A percentile compares a stretch with the other conserved stretches of the same genome.
phyloP scores from a whole-genome alignment of 2,329 filamentous ascomycete genomes.

The Beauveria brongniartii region DNA sequence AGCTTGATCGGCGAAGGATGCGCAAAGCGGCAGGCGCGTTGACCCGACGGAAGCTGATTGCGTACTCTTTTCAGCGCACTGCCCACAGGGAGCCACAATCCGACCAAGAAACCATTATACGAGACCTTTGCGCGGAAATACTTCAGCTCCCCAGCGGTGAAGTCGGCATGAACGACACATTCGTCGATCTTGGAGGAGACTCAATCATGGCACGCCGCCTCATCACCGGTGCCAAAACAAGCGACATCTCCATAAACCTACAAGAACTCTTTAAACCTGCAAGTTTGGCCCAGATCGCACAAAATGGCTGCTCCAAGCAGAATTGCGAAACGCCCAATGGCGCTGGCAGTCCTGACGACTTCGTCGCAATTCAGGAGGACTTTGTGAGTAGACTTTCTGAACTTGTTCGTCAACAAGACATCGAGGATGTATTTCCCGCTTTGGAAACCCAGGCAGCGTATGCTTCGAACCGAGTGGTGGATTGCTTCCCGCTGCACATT shows the following conservation, averaged over 20 bases:
- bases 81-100: not conserved
- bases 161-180: constrained; percentile 2
- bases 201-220: not conserved
- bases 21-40: not conserved
- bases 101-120: not conserved
- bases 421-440: not conserved
- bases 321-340: not conserved
- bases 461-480: not conserved
- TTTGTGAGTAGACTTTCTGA: not conserved
- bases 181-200: constrained; percentile 3
- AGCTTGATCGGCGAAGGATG: constrained; percentile 1
- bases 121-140: not conserved
- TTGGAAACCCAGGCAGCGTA: not conserved
- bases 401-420: not conserved
- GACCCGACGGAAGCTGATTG: not conserved
- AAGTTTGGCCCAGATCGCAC: not conserved
- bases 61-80: not conserved
- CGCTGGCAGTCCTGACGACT: not conserved
- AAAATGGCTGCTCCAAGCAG: not conserved
- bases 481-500: constrained; percentile 2
- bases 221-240: not conserved
- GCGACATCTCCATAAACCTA: not conserved
- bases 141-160: not conserved
- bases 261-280: not conserved
- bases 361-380: not conserved